Conservation (phyloP, 2,329 filamentous ascomycete genomes). For the Apiospora koreana region DNA sequence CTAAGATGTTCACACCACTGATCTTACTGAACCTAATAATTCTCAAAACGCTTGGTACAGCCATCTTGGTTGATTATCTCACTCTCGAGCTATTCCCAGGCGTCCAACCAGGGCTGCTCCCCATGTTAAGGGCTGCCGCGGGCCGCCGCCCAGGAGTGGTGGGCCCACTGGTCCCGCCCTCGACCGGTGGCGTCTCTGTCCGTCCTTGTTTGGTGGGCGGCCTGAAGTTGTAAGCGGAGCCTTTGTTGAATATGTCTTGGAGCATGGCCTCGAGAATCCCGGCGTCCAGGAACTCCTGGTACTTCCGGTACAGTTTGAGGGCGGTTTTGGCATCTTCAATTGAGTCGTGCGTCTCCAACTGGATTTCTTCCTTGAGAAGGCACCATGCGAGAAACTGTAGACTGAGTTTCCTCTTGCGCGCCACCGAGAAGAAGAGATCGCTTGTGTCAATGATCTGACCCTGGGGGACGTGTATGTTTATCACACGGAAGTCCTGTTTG, state of each 20-base stretch:
- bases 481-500: conserved; percentile 94
- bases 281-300: conserved; percentile 83
- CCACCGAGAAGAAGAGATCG: conserved; percentile 82
- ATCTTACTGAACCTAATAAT: not conserved
- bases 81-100: conserved; percentile 8
- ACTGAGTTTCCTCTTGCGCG: conserved; percentile 81
- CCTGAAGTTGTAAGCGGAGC: conserved; percentile 57
- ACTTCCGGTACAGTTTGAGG: conserved; percentile 85
- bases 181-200: conserved; percentile 30
- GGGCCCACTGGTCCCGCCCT: conserved; percentile 17
- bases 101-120: conserved; percentile 16
- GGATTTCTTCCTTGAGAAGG: conserved; percentile 90
- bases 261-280: conserved; percentile 82
- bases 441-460: conserved; percentile 92
- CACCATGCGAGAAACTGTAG: conserved; percentile 91
- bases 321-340: conserved; percentile 95
- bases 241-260: conserved; percentile 79
- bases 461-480: conserved; percentile 94
- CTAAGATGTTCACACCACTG: not conserved
- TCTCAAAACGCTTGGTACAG: not conserved
- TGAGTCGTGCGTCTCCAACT: conserved; percentile 88
- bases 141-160: conserved; percentile 24
- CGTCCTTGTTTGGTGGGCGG: conserved; percentile 43
- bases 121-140: not conserved
- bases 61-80: not conserved